phyloP scores from a whole-genome alignment of 2,329 filamentous ascomycete genomes.

The Aspergillus sp. region DNA sequence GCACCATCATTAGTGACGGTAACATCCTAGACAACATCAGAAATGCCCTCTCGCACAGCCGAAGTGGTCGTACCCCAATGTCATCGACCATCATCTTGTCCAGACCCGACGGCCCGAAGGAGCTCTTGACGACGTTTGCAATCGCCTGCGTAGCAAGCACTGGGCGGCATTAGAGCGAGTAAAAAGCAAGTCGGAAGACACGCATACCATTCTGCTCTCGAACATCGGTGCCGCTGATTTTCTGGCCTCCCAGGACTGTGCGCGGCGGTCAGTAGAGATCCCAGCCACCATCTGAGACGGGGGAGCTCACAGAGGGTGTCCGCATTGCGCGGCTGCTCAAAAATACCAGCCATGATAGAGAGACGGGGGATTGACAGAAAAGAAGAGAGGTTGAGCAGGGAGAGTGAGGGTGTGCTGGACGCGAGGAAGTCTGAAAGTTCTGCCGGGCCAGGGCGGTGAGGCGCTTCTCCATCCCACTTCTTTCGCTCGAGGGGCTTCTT shows the following conservation, averaged over 20 bases:
- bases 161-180: conserved; percentile 31
- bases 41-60: conserved; percentile 8
- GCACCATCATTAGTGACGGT: conserved; percentile 98
- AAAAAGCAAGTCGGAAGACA: too few species aligned
- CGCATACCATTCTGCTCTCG: conserved; percentile 83
- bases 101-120: conserved; percentile 89
- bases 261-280: conserved; percentile 24
- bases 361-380: conserved; percentile 14
- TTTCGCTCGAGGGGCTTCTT: not conserved
- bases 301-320: conserved; percentile 69
- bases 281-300: not conserved
- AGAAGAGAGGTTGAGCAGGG: conserved; percentile 18
- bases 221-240: conserved; percentile 94
- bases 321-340: conserved; percentile 83
- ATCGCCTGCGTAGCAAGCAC: conserved; percentile 94
- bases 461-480: conserved; percentile 28
- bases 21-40: conserved; percentile 57
- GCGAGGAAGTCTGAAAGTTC: conserved; percentile 30
- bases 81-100: conserved; percentile 99
- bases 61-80: conserved; percentile 62
- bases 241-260: conserved; percentile 81
- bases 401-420: conserved; percentile 15
- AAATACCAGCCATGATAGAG: conserved; percentile 76
- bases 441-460: conserved; percentile 34
- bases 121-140: conserved; percentile 97